phyloP scores from a whole-genome alignment of 2,329 filamentous ascomycete species.

The Claviceps quebecensis region DNA sequence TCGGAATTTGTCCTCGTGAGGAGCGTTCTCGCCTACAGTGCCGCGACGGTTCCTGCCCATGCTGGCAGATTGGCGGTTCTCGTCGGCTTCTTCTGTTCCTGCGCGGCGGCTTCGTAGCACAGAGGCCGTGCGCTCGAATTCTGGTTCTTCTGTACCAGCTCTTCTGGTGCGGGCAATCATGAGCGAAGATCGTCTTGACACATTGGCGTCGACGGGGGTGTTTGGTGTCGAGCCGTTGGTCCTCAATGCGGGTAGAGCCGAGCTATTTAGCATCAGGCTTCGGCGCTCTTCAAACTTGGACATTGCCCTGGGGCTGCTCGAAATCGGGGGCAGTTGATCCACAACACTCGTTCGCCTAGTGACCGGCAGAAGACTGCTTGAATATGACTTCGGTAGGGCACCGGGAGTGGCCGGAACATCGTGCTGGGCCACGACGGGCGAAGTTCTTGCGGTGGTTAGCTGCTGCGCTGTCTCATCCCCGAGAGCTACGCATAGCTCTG shows the following conservation, averaged over 20 bases:
- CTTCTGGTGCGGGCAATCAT: constrained; percentile 31
- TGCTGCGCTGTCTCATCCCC: constrained; percentile 31
- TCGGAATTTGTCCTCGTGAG: constrained; percentile 34
- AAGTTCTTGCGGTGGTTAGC: constrained; percentile 5
- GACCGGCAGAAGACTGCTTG: constrained; percentile 17
- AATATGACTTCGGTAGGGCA: constrained; percentile 27
- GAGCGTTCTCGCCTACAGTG: constrained; percentile 32
- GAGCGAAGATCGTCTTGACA: constrained; percentile 39
- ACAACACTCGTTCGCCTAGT: constrained; percentile 28
- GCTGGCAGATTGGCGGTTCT: constrained; percentile 28
- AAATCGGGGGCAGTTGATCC: constrained; percentile 25
- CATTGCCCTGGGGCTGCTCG: constrained; percentile 29
- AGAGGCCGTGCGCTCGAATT: constrained; percentile 35
- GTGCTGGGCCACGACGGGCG: constrained; percentile 10
- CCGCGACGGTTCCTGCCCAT: constrained; percentile 31
- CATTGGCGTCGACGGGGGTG: constrained; percentile 24
- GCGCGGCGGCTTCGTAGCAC: constrained; percentile 31
- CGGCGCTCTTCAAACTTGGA: constrained; percentile 41
- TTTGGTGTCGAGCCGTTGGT: constrained; percentile 23
- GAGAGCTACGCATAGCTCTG: constrained; percentile 79
- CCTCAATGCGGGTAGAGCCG: constrained; percentile 32
- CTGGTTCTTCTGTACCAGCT: constrained; percentile 35
- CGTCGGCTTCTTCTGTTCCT: constrained; percentile 34
- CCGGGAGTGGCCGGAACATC: constrained; percentile 25
- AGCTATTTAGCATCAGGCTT: constrained; percentile 30